Evolutionary conservation across 2,329 filamentous ascomycete genomes (phyloP), one percentile per base, ranked within the genome.

Genomic region (Calonectria fujianensis): DNA sequence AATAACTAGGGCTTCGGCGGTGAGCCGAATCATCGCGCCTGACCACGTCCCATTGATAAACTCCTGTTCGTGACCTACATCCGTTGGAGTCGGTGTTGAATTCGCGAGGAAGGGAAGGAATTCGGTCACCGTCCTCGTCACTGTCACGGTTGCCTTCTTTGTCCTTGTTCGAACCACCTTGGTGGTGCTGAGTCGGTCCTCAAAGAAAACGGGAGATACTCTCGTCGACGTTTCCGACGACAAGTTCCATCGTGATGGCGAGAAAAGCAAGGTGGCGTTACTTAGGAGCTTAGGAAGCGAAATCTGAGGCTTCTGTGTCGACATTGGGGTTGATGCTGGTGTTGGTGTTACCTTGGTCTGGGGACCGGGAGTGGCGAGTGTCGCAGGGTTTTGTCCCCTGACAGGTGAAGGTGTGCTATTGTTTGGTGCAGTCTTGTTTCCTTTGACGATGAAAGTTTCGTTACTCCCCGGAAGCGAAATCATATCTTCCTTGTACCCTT

Each of bases 161-260:
- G 77, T 82, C 9, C 76, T 64, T 10, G 77, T 76, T 10, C 77
- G 81, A 11, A 79, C 81, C 29, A 78, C 70, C n/a, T 75, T 52
- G 1, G 77, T 59, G 16, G 76, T 80, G 37, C 68, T 75, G 27
- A 80, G 24, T 14, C 71, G 32, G 6, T 54, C 69, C 39, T 70
- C 27, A 14, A 68, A 31, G 32, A 27, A 50, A 20, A n/a, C 24
- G 16, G 59, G 39, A 51, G 63, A 41, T 6, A 39, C 16, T 41
- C 57, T 63, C 24, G 57, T 35, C 35, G 41, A 10, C 57, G 57
- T 20, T 63, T 37, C 57, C 57, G 41, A 16, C 37, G 57, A 41
- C 16, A 63, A 24, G 37, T 63, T 63, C 57, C 57, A 63, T 41
- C 37, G 57, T 16, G 57, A 41, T 3, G 57, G 35, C 35, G 35